These are phyloP conservation scores for Oryza rufipogon DNA, from an alignment of 176 grass and related monocot genomes.

Conservation along the genomic window DNA sequence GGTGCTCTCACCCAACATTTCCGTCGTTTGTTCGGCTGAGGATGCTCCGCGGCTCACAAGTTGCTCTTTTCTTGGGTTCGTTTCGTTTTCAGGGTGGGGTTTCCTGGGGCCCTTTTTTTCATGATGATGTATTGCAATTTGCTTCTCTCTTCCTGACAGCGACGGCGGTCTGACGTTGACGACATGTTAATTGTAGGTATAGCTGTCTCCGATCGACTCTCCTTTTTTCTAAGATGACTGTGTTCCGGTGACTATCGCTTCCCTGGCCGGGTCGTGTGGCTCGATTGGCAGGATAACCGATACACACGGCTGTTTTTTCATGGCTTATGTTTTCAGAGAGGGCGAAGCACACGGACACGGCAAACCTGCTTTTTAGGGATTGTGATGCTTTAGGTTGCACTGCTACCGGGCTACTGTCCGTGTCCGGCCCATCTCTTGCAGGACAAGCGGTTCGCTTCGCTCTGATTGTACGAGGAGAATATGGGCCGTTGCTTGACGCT, in stretches of 20 bases:
- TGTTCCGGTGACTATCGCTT: neutral
- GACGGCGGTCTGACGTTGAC: neutral
- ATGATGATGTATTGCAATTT: neutral
- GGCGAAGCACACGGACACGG: neutral
- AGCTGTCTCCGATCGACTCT: neutral
- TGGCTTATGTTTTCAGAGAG: neutral
- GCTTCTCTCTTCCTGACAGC: neutral
- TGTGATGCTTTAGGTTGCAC: neutral
- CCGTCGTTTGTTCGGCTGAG: neutral
- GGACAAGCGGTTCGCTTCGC: neutral
- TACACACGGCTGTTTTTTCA: neutral
- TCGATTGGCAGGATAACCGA: neutral
- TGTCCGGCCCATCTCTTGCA: neutral
- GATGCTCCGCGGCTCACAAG: neutral
- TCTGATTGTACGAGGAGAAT: neutral
- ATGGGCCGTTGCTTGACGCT: neutral
- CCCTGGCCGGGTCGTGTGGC: neutral
- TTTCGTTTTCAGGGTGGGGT: neutral
- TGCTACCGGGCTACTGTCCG: neutral
- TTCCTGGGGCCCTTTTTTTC: neutral
- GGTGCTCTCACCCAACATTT: neutral
- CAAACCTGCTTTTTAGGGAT: neutral
- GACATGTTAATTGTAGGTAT: neutral
- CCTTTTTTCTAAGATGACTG: neutral
- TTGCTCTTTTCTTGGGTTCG: neutral